Evolutionary conservation across 257 asterid genomes (phyloP), one percentile per base, ranked within the genome.

Genomic region (Lavandula angustifolia): DNA sequence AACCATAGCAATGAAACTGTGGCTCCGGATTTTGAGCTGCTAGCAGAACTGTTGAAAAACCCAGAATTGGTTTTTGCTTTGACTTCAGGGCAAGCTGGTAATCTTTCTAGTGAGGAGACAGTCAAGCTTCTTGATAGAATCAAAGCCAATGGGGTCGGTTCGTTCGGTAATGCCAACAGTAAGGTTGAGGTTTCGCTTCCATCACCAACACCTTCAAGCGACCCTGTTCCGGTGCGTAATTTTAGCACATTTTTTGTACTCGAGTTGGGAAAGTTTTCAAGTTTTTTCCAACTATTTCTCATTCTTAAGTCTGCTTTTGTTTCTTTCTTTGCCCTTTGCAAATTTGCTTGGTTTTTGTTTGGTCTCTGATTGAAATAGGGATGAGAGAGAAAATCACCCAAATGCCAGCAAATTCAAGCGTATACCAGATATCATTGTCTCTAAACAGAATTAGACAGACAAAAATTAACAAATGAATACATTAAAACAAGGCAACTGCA

Each of bases 151-250:
- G 96, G 88, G 58, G 68, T 41, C 62, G 64, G 58, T 68, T 79
- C 81, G 58, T 76, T 68, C 61, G 64, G 75, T 76, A 78, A 70
- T 35, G 74, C 68, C 40, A 83, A 86, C 66, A 68, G 47, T 76
- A 79, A 64, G 64, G 92, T 82, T 72, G 95, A 81, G 89, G 95
- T 94, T 78, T 88, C 98, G 43, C 88, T 94, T 62, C 99, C 99
- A 29, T 94, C 98, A 62, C 99, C 96, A 18, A 94, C 99, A 58
- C 99, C 96, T 70, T 87, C 98, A 55, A 79, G 77, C 78, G 85
- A 91, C 71, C 77, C 84, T 74, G 91, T 81, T 62, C 86, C 95
- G 98, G 99, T 94, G 96, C 99, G 99, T 92, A 73, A 78, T 79
- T 80, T 79, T 54, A 83, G 76, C 86, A 82, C 79, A 78, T 80